Base-by-base conservation (phyloP, 164 flowering plant species). In the Aristolochia californica region DNA sequence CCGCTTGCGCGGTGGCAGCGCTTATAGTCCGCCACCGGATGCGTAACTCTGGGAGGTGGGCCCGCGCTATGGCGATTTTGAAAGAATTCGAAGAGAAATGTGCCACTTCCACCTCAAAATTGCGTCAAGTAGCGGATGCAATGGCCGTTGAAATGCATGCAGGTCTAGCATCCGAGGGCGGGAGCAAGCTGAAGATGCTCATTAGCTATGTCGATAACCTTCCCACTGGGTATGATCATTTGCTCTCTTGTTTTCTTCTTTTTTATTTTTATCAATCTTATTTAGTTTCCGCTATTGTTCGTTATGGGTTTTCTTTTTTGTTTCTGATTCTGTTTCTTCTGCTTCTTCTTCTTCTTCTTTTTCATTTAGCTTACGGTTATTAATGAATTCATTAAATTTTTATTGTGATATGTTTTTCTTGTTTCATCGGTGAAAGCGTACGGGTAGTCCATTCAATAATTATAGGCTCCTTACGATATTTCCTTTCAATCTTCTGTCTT, bases 81-180 rank as follows among this genome's bases (percentile, higher is more conserved):
- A 78, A 56, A 57, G 99, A 89, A 59, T 69, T 87, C 5, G 90
- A 93, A 66, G 95, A 82, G 27, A 82, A 80, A 71, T 79, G 83
- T 63, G 87, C 60, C 45, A 75, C 90, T 17, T 85, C 85, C 2
- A 66, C 77, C n/a, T 69, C 57, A 49, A 87, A 82, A 72, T 80
- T 93, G 14, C 71, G 77, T 48, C 96, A 79, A 70, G 81, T 93
- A 58, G 99, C 96, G 0, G 97, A 87, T 51, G 97, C 97, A 22
- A 83, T 89, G 91, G 68, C 83, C 9, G 97, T 83, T 11, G 99
- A 93, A 81, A 93, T 93, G 99, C 91, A 81, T 53, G 96, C 96
- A 9, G 99, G 99, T 12, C 80, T 93, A 26, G 96, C 93, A 1
- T 89, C 96, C 5, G 99, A 93, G 45, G 95, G 94, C 17, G 96